Evolutionary conservation across 2,329 filamentous ascomycete species (phyloP), one percentile per base, ranked within the genome.

Genomic region (Tolypocladium amazonense): DNA sequence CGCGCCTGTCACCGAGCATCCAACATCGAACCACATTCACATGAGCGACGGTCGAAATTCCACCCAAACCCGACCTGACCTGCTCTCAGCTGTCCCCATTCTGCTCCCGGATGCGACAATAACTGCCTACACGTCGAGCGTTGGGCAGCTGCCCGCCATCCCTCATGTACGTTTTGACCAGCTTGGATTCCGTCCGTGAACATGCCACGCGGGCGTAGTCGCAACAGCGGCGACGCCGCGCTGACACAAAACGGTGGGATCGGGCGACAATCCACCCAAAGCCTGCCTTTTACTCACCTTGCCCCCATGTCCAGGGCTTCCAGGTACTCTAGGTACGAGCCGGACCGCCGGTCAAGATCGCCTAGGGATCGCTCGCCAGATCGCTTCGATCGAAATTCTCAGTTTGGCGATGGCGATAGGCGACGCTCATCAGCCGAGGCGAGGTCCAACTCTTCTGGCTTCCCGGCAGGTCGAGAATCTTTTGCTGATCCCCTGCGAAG

Each of bases 281-380:
- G n/a, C 35, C 23, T 58, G 30, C 56, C 23, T 45, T 47, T 37
- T 41, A 37, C 60, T 61, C 55, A 61, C 60, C 11, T 37, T 33
- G n/a, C 30, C 47, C 62, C 43, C 43, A 60, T 50, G 20, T 60
- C 23, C 65, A 82, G 79, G 81, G 71, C 74, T 66, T 81, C 76
- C 63, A 78, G 81, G 76, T 83, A 84, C 70, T 73, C 82, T 65
- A 81, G 84, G 68, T 86, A 86, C 74, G 84, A 87, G 69, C 78
- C 80, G 70, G 81, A 84, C 69, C 82, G 80, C 70, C 83, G 79
- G 73, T 88, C 84, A 64, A 81, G 85, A 70, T 88, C 81, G 66
- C 80, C 83, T 62, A 80, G 87, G 69, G 87, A 90, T 68, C 81
- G 88, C 65, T 90, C 87, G 33, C 86, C 87, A 56, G 84, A 85